These are phyloP conservation scores for Suhomyces prunicola DNA, from an alignment of 805 yeast genomes.

Conservation along the genomic window DNA sequence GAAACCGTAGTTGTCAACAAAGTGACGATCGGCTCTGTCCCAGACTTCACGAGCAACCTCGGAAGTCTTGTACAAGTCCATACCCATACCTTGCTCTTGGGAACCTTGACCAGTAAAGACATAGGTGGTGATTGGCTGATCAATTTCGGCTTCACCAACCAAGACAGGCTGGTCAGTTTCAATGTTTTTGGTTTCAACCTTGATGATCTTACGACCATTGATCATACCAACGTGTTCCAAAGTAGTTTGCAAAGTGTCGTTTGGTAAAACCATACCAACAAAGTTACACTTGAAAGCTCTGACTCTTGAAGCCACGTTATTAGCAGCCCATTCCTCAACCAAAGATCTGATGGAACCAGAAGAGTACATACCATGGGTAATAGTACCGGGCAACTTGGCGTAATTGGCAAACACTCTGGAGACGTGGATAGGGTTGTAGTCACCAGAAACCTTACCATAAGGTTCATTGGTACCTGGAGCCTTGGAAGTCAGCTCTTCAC, in stretches of 20 bases:
- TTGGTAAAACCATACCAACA: constrained; percentile 97
- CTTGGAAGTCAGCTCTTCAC: constrained; percentile 60
- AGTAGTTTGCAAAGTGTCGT: constrained; percentile 80
- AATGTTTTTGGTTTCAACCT: constrained; percentile 82
- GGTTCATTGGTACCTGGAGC: constrained; percentile 97
- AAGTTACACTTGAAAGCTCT: constrained; percentile 89
- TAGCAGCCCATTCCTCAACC: constrained; percentile 98
- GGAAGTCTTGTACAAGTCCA: constrained; percentile 91
- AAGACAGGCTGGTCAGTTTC: constrained; percentile 77
- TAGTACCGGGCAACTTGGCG: constrained; percentile 94
- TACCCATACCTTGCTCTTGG: constrained; percentile 99
- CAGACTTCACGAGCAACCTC: constrained; percentile 93
- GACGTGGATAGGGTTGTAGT: constrained; percentile 97
- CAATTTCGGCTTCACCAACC: constrained; percentile 96
- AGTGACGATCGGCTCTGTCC: constrained; percentile 97
- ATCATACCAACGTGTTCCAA: constrained; percentile 98
- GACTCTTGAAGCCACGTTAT: constrained; percentile 92
- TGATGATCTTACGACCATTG: constrained; percentile 95
- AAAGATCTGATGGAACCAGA: constrained; percentile 92
- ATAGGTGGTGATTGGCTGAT: constrained; percentile 94
- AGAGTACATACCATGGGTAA: constrained; percentile 98
- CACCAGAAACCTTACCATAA: constrained; percentile 96
- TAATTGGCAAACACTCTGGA: constrained; percentile 91
- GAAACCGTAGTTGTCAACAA: constrained; percentile 92
- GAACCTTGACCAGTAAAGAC: constrained; percentile 99